Evolutionary conservation across 371 early-diverging fungal genomes (phyloP).

Genomic region (Saksenaea vasiformis): DNA sequence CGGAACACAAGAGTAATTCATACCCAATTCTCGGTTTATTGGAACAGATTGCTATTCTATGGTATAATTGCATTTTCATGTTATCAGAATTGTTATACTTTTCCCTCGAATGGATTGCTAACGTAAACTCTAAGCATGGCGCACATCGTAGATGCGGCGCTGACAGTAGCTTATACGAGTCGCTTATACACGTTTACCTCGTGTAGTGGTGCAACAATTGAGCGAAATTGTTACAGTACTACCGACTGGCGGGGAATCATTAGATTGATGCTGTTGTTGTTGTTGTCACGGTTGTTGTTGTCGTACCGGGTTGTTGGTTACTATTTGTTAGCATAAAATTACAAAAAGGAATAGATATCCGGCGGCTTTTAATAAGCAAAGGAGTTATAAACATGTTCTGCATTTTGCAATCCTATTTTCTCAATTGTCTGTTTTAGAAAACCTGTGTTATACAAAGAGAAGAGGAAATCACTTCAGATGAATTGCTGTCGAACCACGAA

Average conservation of each 20-base stretch:
- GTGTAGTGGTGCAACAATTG: background rate
- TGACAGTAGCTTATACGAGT: too few species aligned
- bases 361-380: background rate
- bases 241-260: conserved; percentile 2
- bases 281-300: background rate
- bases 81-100: background rate
- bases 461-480: background rate
- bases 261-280: background rate
- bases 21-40: background rate
- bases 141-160: too few species aligned
- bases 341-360: background rate
- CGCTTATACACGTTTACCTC: too few species aligned
- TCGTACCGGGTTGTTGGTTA: background rate
- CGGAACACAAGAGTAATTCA: background rate
- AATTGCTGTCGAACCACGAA: background rate
- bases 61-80: background rate
- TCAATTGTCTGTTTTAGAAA: background rate
- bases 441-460: background rate
- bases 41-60: background rate
- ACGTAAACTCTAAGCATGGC: too few species aligned
- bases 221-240: conserved; percentile 1
- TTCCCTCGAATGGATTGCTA: too few species aligned
- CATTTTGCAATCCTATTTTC: background rate
- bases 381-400: background rate
- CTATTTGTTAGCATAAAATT: background rate